phyloP scores from a whole-genome alignment of 495 filamentous ascomycete species.

The Penicillium alfredii region DNA sequence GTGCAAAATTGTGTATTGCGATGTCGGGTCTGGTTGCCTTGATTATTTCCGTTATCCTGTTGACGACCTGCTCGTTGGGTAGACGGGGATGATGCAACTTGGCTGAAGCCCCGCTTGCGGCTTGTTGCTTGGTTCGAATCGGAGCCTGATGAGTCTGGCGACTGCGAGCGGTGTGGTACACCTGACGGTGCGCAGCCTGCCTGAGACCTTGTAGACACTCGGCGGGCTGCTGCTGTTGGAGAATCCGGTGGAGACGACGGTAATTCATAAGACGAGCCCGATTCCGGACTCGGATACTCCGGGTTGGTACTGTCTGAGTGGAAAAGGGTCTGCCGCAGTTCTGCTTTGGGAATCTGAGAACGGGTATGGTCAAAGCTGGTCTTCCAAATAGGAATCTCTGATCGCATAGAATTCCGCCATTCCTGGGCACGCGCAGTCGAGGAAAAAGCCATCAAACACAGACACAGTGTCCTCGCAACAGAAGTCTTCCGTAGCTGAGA shows the following conservation, averaged over 20 bases:
- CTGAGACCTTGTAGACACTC: slow-evolving; percentile 18
- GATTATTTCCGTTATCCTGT: slow-evolving; percentile 1
- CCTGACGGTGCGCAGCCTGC: slow-evolving; percentile 11
- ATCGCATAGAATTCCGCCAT: slow-evolving; percentile 25
- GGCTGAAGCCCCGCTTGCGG: slow-evolving; percentile 23
- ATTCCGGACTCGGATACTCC: slow-evolving; percentile 14
- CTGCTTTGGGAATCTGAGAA: slow-evolving; percentile 17
- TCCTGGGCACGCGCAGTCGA: slow-evolving; percentile 19
- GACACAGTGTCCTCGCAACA: slow-evolving; percentile 22
- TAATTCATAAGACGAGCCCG: slow-evolving; percentile 13
- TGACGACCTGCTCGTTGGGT: slow-evolving; percentile 11
- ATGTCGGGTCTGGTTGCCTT: slow-evolving; percentile 2
- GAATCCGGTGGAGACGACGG: slow-evolving; percentile 13
- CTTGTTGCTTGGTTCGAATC: slow-evolving; percentile 18
- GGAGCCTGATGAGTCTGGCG: slow-evolving; percentile 16
- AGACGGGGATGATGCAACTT: slow-evolving; percentile 14
- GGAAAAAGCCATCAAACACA: slow-evolving; percentile 26
- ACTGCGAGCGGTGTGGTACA: slow-evolving; percentile 1
- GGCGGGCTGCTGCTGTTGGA: slow-evolving; percentile 11
- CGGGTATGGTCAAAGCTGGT: slow-evolving; percentile 19
- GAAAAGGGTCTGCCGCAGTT: slow-evolving; percentile 11
- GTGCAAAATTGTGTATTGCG: slow-evolving; percentile 35
- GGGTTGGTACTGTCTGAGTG: slow-evolving; percentile 11
- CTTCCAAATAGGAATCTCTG: slow-evolving; percentile 15
- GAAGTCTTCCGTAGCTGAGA: slow-evolving; percentile 9